Percentiles rank a stretch among this genome's conserved stretches.
These are phyloP conservation scores for Zoysia pacifica DNA, from an alignment of 176 grass and related monocot genomes.

Conservation along the genomic window DNA sequence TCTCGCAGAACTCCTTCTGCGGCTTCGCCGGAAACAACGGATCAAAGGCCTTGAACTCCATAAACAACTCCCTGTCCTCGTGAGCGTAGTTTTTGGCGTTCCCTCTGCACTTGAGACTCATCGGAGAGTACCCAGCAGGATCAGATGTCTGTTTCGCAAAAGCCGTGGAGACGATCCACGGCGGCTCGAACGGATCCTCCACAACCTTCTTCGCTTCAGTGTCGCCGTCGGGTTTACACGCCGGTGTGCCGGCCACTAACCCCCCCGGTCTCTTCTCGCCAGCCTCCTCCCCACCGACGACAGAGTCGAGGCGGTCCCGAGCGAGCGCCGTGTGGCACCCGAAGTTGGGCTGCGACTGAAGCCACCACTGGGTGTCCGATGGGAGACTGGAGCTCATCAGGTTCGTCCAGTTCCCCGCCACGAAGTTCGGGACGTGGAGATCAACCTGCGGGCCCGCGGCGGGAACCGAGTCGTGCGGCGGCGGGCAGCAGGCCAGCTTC, in stretches of 20 bases:
- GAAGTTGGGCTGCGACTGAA: slow-evolving; percentile 82
- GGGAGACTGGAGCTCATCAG: slow-evolving; percentile 54
- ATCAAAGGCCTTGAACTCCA: slow-evolving; percentile 55
- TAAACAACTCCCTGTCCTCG: slow-evolving; percentile 44
- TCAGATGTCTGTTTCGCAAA: too few relatives aligned
- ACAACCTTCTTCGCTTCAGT: slow-evolving; percentile 26
- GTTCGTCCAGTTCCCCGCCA: slow-evolving; percentile 68
- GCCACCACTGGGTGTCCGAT: slow-evolving; percentile 71
- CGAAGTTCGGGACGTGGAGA: slow-evolving; percentile 44
- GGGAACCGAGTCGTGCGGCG: slow-evolving; percentile 28
- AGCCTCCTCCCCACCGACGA: slow-evolving; percentile 9
- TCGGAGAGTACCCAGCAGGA: slow-evolving; percentile 16
- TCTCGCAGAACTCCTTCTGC: slow-evolving; percentile 37
- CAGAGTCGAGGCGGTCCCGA: slow-evolving; percentile 28
- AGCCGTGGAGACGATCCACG: slow-evolving; percentile 31
- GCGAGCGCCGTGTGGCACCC: slow-evolving; percentile 49
- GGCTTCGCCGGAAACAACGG: slow-evolving; percentile 41
- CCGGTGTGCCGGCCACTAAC: neutral
- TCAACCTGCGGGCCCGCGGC: slow-evolving; percentile 35
- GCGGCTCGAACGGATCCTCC: slow-evolving; percentile 36
- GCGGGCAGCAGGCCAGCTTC: slow-evolving; percentile 62
- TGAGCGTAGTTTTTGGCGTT: slow-evolving; percentile 33
- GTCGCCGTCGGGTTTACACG: slow-evolving; percentile 38
- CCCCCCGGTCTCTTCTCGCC: slow-evolving; percentile 38
- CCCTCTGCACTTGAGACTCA: slow-evolving; percentile 47